phyloP scores from a whole-genome alignment of 345 rosid species.

The Eucalyptus virginea region DNA sequence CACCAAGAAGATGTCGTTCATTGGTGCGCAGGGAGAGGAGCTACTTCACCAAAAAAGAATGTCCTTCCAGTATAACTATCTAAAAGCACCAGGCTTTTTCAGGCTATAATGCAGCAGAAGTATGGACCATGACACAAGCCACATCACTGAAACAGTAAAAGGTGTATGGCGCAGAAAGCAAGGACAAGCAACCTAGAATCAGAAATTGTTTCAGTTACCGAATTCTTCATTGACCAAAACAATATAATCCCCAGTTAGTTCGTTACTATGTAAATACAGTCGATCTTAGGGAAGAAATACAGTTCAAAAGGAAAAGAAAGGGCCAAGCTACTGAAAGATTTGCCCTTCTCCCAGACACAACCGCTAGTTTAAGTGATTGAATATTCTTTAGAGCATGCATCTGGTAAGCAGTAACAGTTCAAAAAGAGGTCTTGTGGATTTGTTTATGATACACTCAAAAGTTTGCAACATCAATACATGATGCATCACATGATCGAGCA shows the following conservation, averaged over 20 bases:
- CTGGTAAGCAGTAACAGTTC: not conserved
- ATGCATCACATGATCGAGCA: not conserved
- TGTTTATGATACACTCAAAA: not conserved
- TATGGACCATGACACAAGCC: not conserved
- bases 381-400: not conserved
- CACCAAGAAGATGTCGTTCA: not conserved
- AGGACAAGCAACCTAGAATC: not conserved
- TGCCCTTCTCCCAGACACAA: not conserved
- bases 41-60: not conserved
- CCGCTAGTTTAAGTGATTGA: not conserved
- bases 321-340: not conserved
- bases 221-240: not conserved
- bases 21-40: not conserved
- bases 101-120: not conserved
- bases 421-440: not conserved
- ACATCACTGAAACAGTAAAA: not conserved
- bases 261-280: not conserved
- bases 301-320: not conserved
- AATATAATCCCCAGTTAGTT: not conserved
- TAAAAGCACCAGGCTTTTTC: not conserved
- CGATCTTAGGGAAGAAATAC: not conserved
- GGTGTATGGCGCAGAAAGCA: not conserved
- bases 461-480: not conserved
- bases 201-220: not conserved
- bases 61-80: not conserved